Percentiles rank a stretch among this genome's conserved stretches.
These are phyloP conservation scores for Olyra latifolia DNA, from an alignment of 176 grass and related monocot species.

Conservation along the genomic window DNA sequence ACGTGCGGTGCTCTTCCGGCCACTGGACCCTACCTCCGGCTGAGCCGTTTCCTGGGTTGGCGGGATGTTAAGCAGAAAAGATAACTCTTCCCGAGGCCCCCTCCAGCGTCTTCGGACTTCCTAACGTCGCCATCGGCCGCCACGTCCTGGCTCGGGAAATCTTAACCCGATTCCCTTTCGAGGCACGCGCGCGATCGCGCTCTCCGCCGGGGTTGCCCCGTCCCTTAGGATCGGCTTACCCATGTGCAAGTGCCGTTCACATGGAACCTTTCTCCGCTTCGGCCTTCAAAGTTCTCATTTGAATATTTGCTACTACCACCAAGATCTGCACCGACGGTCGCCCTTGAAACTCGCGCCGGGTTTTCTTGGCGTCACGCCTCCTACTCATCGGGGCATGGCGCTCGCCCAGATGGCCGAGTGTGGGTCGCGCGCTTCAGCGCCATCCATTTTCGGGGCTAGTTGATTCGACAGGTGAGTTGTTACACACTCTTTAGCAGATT, in stretches of 20 bases:
- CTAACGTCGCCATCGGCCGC: conserved; percentile 53
- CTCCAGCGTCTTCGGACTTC: conserved; percentile 51
- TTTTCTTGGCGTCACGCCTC: no score
- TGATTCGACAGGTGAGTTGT: conserved; percentile 86
- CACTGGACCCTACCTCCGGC: conserved; percentile 60
- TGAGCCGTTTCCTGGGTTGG: conserved; percentile 48
- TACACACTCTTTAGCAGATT: conserved; percentile 74
- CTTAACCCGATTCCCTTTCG: conserved; percentile 65
- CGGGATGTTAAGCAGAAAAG: conserved; percentile 58
- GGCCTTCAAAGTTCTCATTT: conserved; percentile 83
- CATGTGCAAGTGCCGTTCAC: conserved; percentile 77
- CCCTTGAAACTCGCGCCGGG: no score
- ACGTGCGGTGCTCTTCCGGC: conserved; percentile 66
- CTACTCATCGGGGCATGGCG: no score
- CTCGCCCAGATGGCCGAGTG: conserved; percentile 52
- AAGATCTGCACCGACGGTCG: conserved; percentile 63
- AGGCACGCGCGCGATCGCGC: conserved; percentile 22
- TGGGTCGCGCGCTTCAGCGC: conserved; percentile 57
- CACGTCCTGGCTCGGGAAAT: conserved; percentile 63
- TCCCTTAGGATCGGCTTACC: conserved; percentile 74
- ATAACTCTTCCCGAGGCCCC: conserved; percentile 73
- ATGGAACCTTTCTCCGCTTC: conserved; percentile 88
- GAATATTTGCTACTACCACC: conserved; percentile 82
- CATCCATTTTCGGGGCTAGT: conserved; percentile 82
- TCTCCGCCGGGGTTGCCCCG: conserved; percentile 59